Evolutionary conservation across 768 basidiomycete genomes (phyloP).

Genomic region (Mycena sanguinolenta): DNA sequence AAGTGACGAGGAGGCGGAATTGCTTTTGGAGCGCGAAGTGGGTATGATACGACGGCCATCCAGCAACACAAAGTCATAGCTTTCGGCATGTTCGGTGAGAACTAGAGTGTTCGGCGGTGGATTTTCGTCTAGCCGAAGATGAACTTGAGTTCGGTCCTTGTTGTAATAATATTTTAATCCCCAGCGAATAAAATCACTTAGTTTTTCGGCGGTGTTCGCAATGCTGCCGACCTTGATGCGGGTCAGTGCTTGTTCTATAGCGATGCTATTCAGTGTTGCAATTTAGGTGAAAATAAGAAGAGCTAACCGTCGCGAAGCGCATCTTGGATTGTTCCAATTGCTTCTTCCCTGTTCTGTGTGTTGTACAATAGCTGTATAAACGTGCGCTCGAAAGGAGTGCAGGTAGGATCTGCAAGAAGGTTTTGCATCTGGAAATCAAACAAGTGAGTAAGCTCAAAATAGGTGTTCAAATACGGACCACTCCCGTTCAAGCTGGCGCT

Average conservation of each 20-base stretch:
- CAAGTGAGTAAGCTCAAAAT: neutral
- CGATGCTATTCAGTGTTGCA: neutral
- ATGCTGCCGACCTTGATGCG: neutral
- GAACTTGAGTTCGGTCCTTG: neutral
- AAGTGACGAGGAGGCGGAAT: constrained; percentile 30
- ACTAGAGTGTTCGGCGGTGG: neutral
- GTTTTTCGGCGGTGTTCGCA: neutral
- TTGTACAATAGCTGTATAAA: neutral
- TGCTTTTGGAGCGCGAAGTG: constrained; percentile 11
- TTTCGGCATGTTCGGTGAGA: neutral
- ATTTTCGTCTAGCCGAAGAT: neutral
- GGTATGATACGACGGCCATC: constrained; percentile 39
- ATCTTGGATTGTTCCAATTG: neutral
- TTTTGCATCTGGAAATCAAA: neutral
- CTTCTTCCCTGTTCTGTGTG: neutral
- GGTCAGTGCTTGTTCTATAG: neutral
- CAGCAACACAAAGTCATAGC: constrained; percentile 28
- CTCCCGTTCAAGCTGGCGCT: constrained; percentile 19
- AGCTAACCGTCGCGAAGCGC: neutral
- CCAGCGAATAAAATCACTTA: neutral
- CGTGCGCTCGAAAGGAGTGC: neutral
- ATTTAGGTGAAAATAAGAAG: neutral
- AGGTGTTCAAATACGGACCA: neutral
- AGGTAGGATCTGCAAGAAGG: neutral
- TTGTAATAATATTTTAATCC: neutral